Evolutionary conservation across 2,329 filamentous ascomycete species (phyloP), one percentile per base, ranked within the genome.

Genomic region (Mollisia scopiformis): DNA sequence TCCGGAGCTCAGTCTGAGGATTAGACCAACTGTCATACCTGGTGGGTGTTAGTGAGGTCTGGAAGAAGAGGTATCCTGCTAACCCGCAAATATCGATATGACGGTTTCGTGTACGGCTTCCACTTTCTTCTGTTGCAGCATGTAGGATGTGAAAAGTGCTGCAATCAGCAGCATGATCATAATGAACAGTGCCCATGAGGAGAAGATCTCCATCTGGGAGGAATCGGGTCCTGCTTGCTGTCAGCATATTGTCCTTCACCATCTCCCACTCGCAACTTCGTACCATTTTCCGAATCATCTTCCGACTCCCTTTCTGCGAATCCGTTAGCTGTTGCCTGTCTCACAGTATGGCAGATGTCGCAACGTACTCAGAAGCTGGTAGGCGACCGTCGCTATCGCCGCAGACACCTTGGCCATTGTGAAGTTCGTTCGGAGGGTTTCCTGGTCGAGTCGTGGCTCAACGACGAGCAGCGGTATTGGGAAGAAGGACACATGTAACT

Each of bases 51-150:
- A 63, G 58, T 53, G 43, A 50, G 30, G 39, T 31, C 30, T 43
- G 19, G 8, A 35, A 37, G 41, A 33, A 11, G 19, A 52, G 21
- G 39, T 13, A 27, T 43, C 37, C 21, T 47, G 37, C 58, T 39
- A 35, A 93, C 93, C 93, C 60, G 93, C 93, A 80, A 99, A 98
- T 75, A 99, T 99, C 63, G 94, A 98, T 64, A 99, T 88, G 70
- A 98, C 95, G 1, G 95, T 99, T 80, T 99, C 95, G 77, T 99
- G 95, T 57, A 99, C 90, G 28, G 95, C 95, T 72, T 97, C 95
- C 59, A 99, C 93, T 79, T 96, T 97, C 78, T 92, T 93, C 79
- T 95, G 92, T 78, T 98, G 94, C 63, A 99, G 85, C 69, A 96
- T 90, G 79, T 99, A 99, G 82, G 93, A 97, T 47, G 93, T 96